Conservation (phyloP, 140 eudicot species). For the Anethum foeniculum region DNA sequence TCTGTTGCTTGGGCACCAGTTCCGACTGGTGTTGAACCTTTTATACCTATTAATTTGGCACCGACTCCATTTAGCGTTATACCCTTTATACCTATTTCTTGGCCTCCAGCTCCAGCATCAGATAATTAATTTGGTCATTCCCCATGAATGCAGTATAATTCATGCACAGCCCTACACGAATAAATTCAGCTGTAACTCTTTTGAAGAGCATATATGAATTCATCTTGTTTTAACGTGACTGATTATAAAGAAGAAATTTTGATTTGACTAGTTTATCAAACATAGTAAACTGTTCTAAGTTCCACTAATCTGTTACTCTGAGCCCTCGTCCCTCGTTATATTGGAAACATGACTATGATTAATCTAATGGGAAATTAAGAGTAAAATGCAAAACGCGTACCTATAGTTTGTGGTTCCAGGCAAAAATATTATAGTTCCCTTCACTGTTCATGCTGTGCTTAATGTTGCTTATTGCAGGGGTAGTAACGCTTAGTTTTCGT, state of each 20-base stretch:
- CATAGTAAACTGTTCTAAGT: neutral
- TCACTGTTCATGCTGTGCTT: neutral
- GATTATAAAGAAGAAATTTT: neutral
- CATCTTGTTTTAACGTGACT: neutral
- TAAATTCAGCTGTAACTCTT: neutral
- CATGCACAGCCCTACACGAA: neutral
- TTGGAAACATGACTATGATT: neutral
- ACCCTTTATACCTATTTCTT: neutral
- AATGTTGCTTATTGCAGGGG: too few relatives aligned
- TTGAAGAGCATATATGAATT: neutral
- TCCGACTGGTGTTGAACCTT: neutral
- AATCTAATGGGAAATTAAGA: neutral
- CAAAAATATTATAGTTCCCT: neutral
- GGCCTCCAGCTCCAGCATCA: constrained; percentile 1
- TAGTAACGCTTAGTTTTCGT: too few relatives aligned
- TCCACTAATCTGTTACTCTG: neutral
- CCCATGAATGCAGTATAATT: neutral
- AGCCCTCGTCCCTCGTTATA: neutral
- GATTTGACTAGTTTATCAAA: neutral
- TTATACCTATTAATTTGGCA: neutral
- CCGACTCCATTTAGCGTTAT: neutral
- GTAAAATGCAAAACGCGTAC: neutral
- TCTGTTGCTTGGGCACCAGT: neutral
- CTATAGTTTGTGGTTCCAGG: too few relatives aligned
- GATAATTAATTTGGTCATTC: neutral